Conservation (phyloP, 257 asterid genomes). For the Asclepias syriaca region DNA sequence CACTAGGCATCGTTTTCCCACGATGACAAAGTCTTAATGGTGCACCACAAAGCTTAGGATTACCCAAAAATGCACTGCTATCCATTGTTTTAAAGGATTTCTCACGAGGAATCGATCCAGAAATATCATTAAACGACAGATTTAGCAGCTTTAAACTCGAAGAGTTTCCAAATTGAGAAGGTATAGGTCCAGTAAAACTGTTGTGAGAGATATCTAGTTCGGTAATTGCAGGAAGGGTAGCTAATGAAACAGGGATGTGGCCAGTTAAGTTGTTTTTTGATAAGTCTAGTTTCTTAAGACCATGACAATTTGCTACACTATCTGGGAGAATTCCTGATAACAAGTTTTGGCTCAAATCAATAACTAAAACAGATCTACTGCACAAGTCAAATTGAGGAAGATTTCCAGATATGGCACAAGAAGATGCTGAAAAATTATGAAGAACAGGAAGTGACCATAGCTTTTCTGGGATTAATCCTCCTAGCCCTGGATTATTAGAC, state of each 20-base stretch:
- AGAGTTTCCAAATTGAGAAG: constrained; percentile 42
- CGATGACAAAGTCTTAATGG: constrained; percentile 50
- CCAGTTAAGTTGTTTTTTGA: constrained; percentile 70
- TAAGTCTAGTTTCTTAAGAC: constrained; percentile 53
- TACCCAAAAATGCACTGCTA: constrained; percentile 67
- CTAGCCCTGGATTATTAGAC: constrained; percentile 69
- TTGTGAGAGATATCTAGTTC: constrained; percentile 61
- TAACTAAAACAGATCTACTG: constrained; percentile 44
- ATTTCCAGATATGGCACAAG: constrained; percentile 65
- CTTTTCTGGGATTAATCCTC: constrained; percentile 55
- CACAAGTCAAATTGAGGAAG: constrained; percentile 66
- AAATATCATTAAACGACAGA: constrained; percentile 75
- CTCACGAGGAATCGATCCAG: constrained; percentile 68
- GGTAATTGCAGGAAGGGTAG: constrained; percentile 48
- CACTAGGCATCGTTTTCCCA: constrained; percentile 48
- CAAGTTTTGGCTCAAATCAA: constrained; percentile 68
- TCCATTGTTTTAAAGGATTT: constrained; percentile 50
- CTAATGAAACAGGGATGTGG: constrained; percentile 51
- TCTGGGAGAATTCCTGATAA: constrained; percentile 62
- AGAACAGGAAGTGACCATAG: constrained; percentile 58
- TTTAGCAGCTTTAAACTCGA: constrained; percentile 56
- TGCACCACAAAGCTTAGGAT: constrained; percentile 74
- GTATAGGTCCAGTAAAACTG: constrained; percentile 55
- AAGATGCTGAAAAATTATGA: constrained; percentile 68
- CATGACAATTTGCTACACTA: constrained; percentile 57